Evolutionary conservation across 2,329 filamentous ascomycete genomes (phyloP), one percentile per base, ranked within the genome.

Genomic region (Arthrinium puccinioides): DNA sequence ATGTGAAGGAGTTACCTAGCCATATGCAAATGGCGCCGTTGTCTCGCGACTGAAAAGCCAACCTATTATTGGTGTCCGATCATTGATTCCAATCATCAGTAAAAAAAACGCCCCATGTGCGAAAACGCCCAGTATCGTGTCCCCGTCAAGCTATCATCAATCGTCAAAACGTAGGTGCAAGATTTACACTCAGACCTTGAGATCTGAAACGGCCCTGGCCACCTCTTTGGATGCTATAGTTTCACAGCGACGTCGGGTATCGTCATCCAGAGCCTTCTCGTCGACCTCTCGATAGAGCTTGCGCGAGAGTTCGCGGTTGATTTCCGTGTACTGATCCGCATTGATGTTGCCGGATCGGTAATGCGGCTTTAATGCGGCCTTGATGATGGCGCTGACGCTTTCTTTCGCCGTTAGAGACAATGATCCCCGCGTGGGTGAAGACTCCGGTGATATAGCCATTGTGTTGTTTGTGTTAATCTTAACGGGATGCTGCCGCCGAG

Each of bases 281-380:
- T 67, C 66, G 31, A 76, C 69, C 43, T 79, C 74, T 46, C 79
- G 87, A 61, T 98, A 98, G 41, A 98, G 69, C 63, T 83, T 85
- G 40, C 87, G 82, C 28, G 87, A 96, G 23, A 97, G 81, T 42
- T 84, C 82, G 44, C 88, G 82, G 56, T 97, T 97, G 62, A 97
- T 95, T 39, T 79, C 79, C 3, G 87, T 90, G 59, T 94, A 98
- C 60, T 96, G 84, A 42, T 95, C 86, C 48, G 88, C 86, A 14
- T 82, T 87, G 44, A 97, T 74, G 44, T 82, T 76, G 49, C 84
- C 82, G 28, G 82, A 82, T 44, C 81, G 76, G 69, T 90, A 97
- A 47, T 87, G 76, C 21, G 89, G 87, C 49, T 86, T 85, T 29
- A 98, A 68, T 6, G 85, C 87, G 28, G 74, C 69, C 46, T 87